A percentile compares a stretch with the other conserved stretches of the same genome.
Conservation (phyloP, 2,329 filamentous ascomycete species). For the Clonostachys sp. region DNA sequence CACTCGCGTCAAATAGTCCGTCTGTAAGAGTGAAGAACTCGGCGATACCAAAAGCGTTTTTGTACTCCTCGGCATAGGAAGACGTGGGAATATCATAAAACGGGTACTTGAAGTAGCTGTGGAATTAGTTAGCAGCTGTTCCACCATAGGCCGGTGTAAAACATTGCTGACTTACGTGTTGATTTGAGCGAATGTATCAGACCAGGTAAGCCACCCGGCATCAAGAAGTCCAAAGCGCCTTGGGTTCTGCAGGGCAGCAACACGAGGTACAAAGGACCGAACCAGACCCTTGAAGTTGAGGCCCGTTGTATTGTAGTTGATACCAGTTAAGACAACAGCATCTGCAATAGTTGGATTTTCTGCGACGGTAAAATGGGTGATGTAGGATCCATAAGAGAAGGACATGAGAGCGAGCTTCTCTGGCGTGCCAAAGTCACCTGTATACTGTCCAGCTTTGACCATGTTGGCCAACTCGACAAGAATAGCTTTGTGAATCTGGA, state of each 20-base stretch:
- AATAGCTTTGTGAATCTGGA: conserved; percentile 8
- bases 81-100: conserved; percentile 6
- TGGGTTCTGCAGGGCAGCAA: conserved; percentile 8
- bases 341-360: background rate
- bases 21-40: conserved; percentile 8
- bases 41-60: conserved; percentile 8
- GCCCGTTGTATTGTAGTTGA: conserved; percentile 6
- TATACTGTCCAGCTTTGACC: conserved; percentile 7
- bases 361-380: conserved; percentile 4
- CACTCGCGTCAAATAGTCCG: conserved; percentile 8
- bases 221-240: background rate
- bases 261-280: conserved; percentile 8
- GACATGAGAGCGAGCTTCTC: conserved; percentile 8
- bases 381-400: conserved; percentile 9
- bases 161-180: background rate
- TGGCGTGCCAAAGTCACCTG: conserved; percentile 5
- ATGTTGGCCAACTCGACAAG: conserved; percentile 7
- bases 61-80: conserved; percentile 8
- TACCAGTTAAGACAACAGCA: conserved; percentile 2
- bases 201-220: conserved; percentile 8
- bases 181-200: conserved; percentile 7
- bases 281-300: conserved; percentile 6
- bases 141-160: background rate
- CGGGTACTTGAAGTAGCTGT: conserved; percentile 9
- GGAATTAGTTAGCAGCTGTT: background rate